Evolutionary conservation across 768 basidiomycete genomes (phyloP).

Genomic region (Leccinum pellstonianum): DNA sequence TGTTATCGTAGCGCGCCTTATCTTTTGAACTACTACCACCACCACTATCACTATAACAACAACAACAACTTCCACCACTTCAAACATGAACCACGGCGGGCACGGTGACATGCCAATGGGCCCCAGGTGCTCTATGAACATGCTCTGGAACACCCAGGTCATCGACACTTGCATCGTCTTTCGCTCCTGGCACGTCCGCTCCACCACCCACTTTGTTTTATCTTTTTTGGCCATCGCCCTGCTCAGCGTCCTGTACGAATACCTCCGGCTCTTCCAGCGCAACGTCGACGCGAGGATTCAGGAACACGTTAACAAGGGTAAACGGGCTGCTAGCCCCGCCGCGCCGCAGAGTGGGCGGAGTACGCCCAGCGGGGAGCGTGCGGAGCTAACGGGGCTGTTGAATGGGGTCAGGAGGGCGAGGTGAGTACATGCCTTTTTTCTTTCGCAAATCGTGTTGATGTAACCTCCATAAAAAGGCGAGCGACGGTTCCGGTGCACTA

Average conservation of each 20-base stretch:
- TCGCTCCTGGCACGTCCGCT: constrained; percentile 69
- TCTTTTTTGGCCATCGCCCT: constrained; percentile 64
- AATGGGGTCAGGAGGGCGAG: constrained; percentile 42
- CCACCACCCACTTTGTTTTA: constrained; percentile 53
- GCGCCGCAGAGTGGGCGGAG: constrained; percentile 34
- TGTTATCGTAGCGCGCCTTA: background rate
- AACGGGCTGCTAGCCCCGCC: constrained; percentile 42
- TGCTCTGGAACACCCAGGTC: constrained; percentile 87
- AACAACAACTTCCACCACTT: background rate
- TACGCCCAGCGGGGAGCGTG: constrained; percentile 36
- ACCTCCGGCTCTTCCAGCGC: constrained; percentile 63
- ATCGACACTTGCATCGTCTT: constrained; percentile 83
- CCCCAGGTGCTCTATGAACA: constrained; percentile 67
- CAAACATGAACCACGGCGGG: constrained; percentile 43
- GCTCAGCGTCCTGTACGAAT: constrained; percentile 78
- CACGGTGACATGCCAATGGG: constrained; percentile 42
- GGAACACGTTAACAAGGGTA: constrained; percentile 43
- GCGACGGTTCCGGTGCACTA: constrained; percentile 22
- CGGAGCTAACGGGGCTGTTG: constrained; percentile 57
- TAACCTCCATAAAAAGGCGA: background rate
- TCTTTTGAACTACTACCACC: background rate
- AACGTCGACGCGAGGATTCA: constrained; percentile 61
- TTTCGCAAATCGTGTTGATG: no score
- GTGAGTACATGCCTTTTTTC: constrained; percentile 22
- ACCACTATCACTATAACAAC: background rate